Base-by-base conservation (phyloP, 2,329 filamentous ascomycete species). In the Ceratocystis eucalypticola region DNA sequence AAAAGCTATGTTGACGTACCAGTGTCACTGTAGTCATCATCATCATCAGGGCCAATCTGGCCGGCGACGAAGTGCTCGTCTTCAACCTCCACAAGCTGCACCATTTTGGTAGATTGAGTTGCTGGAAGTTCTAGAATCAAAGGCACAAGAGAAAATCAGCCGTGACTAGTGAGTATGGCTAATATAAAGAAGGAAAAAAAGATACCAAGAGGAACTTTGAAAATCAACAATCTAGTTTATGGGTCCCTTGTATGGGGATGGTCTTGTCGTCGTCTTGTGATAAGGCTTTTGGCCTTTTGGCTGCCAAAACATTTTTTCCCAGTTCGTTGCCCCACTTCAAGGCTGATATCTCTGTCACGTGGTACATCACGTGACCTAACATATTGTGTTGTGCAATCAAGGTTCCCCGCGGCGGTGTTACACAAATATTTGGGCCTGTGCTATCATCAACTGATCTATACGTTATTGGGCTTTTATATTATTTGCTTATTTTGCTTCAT, bases 11-110 rank as follows among this genome's bases (percentile, higher is more conserved):
- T 46, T 62, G 66, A 76, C 80, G 71, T 84, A 96, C 93, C 93
- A 70, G 89, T 93, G 76, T 96, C 93, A 71, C 89, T 94, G 80
- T 89, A 96, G 80, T 96, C 93, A 74, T 92, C 92, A 66, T 93
- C 89, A 71, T 94, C 88, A 71, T 91, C 87, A 68, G 86, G 84
- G 67, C 84, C 80, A 69, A 85, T 78, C 73, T 88, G 86, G 71
- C 82, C 79, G 76, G 84, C 80, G 78, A 88, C 82, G 81, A 96
- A 96, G 78, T 95, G 89, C 83, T 96, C 92, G 76, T 97, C 93
- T 75, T 95, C 88, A 74, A 97, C 93, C 82, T 97, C 93, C 75
- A 91, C 89, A 75, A 97, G 89, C 79, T 93, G 91, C 77, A 97
- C 93, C 93, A 97, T 96, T 73, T 77, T 86, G 78, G 37, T 41